Evolutionary conservation across 495 filamentous ascomycete genomes (phyloP), one percentile per base, ranked within the genome.

Genomic region (Choiromyces venosus): DNA sequence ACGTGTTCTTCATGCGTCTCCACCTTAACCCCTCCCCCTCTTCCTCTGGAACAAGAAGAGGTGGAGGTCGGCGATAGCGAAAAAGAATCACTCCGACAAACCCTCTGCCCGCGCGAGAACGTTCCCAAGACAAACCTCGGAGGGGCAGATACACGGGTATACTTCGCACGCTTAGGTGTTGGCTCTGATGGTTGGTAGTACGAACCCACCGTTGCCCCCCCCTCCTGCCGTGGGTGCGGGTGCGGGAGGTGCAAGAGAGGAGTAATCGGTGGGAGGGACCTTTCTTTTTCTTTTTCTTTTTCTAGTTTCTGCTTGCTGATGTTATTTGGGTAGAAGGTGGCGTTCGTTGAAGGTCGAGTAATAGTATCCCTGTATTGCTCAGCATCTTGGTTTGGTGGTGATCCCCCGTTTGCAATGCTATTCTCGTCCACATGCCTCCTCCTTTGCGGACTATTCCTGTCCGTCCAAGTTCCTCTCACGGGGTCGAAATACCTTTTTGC

Each of bases 401-500:
- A 29, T 18, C 52, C 52, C 33, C 25, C 25, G 52, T 33, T 14
- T 61, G 25, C 4, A 61, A 61, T 33, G 25, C 12, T 33, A 61
- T 61, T 33, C 8, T 29, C 52, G 10, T 12, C 1, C 29, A 29
- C 25, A 61, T 29, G 52, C 25, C 52, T 29, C 25, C 52, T 61
- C 52, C 52, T 33, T 12, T 61, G 52, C 52, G 25, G 25, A 16
- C 52, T 33, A 61, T 61, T 61, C 52, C 52, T 29, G 25, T 61
- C 52, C 42, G 77, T 79, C 64, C 69, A 80, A 29, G 37, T 71
- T 6, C 68, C 77, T 21, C 78, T 67, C 12, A 73, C 77, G n/a
- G 78, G 77, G 67, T 80, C 78, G 52, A 74, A 79, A 40, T 70
- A 78, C 65, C 66, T 72, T 36, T 61, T 70, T 64, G 37, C 37